Conservation (phyloP, 805 yeast species). For the Candida methanosorbosa region DNA sequence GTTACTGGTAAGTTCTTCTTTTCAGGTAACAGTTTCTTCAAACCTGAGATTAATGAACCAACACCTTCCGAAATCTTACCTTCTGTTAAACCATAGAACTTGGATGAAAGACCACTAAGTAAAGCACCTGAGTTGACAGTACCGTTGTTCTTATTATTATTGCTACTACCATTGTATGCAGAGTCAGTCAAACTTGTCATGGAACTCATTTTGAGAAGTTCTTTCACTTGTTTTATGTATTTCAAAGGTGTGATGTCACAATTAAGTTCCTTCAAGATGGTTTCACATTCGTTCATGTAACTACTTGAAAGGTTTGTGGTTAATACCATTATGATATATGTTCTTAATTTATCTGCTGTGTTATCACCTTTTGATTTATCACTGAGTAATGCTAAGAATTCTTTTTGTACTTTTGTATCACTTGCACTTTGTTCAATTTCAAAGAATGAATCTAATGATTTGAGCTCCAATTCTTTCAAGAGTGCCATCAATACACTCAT, state of each 20-base stretch:
- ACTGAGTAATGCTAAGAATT: constrained; percentile 51
- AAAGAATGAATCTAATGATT: constrained; percentile 81
- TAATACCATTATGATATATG: constrained; percentile 73
- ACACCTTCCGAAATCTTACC: constrained; percentile 84
- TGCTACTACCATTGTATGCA: constrained; percentile 16
- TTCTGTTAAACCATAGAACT: constrained; percentile 70
- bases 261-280: constrained; percentile 43
- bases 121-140: constrained; percentile 39
- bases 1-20: constrained; percentile 86
- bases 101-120: constrained; percentile 67
- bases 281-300: constrained; percentile 53
- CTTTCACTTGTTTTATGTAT: constrained; percentile 77
- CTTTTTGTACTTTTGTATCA: constrained; percentile 48
- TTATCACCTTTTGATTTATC: constrained; percentile 48
- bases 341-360: constrained; percentile 70
- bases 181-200: constrained; percentile 28
- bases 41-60: constrained; percentile 79
- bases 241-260: constrained; percentile 58
- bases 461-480: constrained; percentile 75
- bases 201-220: constrained; percentile 47
- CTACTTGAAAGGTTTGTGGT: constrained; percentile 35
- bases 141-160: constrained; percentile 18
- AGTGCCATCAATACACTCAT: constrained; percentile 89
- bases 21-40: constrained; percentile 80
- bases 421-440: constrained; percentile 84